phyloP scores from a whole-genome alignment of 2,329 filamentous ascomycete species.

The Rosellinia necatrix region DNA sequence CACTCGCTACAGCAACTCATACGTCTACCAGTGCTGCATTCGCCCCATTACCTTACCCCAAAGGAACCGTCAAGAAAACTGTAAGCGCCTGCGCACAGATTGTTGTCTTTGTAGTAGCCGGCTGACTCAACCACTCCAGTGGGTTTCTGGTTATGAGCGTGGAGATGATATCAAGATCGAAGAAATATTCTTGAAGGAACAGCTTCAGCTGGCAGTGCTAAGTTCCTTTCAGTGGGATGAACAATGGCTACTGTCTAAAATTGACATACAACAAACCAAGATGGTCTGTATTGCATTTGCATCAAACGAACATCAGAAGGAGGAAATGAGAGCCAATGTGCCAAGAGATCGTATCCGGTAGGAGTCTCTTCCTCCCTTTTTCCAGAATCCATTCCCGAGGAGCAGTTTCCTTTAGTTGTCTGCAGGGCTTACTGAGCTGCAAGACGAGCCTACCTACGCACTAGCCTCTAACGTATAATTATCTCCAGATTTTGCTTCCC shows the following conservation, averaged over 20 bases:
- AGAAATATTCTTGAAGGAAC: slow-evolving; percentile 69
- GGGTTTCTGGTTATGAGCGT: slow-evolving; percentile 66
- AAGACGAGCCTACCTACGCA: not conserved
- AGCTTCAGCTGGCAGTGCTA: slow-evolving; percentile 76
- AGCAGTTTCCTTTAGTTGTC: not conserved
- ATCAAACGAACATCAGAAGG: slow-evolving; percentile 54
- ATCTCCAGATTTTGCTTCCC: slow-evolving; percentile 73
- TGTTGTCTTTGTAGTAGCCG: not conserved
- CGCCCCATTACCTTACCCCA: slow-evolving; percentile 48
- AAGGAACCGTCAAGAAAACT: slow-evolving; percentile 79
- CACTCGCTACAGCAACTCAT: not conserved
- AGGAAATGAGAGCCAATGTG: slow-evolving; percentile 53
- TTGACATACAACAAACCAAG: slow-evolving; percentile 64
- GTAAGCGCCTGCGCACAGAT: slow-evolving; percentile 5
- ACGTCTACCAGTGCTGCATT: not conserved
- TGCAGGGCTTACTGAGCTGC: not conserved
- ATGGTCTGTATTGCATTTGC: slow-evolving; percentile 66
- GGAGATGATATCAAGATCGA: slow-evolving; percentile 83
- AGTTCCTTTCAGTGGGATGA: slow-evolving; percentile 89
- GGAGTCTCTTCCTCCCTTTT: not conserved
- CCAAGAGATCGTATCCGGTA: slow-evolving; percentile 56
- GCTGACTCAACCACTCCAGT: slow-evolving; percentile 42
- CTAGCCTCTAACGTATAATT: slow-evolving; percentile 1
- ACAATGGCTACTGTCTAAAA: slow-evolving; percentile 75
- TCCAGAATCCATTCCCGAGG: not conserved